Evolutionary conservation across 2,329 filamentous ascomycete genomes (phyloP).

Genomic region (Alternaria ethzedia): DNA sequence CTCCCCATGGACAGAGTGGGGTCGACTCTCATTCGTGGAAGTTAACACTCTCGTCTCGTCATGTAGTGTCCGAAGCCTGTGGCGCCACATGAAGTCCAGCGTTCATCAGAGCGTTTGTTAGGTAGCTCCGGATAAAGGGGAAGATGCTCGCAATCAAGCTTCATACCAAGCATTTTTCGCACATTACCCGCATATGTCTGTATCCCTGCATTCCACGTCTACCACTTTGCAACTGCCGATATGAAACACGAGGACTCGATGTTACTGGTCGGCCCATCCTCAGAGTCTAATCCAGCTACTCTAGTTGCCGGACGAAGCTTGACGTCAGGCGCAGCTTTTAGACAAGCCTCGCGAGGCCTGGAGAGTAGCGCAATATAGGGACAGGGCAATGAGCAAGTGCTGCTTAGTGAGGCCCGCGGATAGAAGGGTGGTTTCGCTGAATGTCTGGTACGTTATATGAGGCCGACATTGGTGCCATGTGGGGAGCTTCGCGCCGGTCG

Average conservation of each 20-base stretch:
- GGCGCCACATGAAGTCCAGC: neutral
- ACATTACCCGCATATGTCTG: conserved; percentile 12
- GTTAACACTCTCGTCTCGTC: accelerated
- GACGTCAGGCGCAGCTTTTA: neutral
- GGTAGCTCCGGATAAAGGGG: neutral
- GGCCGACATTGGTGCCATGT: neutral
- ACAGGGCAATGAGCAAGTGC: too few species aligned
- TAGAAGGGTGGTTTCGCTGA: neutral
- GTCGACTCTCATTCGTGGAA: neutral
- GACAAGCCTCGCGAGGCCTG: neutral
- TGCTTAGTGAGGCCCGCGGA: neutral
- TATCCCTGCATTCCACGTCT: conserved; percentile 17
- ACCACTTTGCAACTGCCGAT: neutral
- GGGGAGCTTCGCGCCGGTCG: neutral
- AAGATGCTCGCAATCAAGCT: conserved; percentile 30
- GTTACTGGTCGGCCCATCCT: neutral
- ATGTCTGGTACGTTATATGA: neutral
- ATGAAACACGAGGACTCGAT: neutral
- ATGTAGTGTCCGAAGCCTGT: neutral
- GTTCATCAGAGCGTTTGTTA: neutral
- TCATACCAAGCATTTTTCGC: conserved; percentile 29
- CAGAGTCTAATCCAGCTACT: neutral
- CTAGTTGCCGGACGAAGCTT: neutral
- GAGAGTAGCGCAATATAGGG: neutral
- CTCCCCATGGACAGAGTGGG: neutral